Evolutionary conservation across 495 filamentous ascomycete genomes (phyloP), one percentile per base, ranked within the genome.

Genomic region (Margaritispora aquatica): DNA sequence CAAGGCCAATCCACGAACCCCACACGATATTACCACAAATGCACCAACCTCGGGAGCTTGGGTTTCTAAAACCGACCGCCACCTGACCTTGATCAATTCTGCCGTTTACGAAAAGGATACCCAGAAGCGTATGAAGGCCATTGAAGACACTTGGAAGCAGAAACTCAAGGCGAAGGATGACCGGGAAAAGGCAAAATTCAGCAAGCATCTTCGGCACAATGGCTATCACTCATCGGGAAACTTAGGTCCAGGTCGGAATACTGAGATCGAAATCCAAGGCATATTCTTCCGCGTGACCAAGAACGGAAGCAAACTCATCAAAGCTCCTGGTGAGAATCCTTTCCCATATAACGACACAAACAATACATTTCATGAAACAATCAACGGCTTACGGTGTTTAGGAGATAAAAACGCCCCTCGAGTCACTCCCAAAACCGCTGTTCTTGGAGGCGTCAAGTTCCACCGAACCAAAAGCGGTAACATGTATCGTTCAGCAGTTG

Each of bases 381-480:
- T 68, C 66, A 63, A 55, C 65, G 61, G 71, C 80, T 85, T 72
- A 85, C 75, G 59, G 51, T 48, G 41, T 68, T 50, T 63, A 88
- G 89, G 82, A 72, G 81, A 86, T 51, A 55, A 41, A n/a, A 87
- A 84, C 69, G 76, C 79, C 46, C 81, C 81, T 59, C 84, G 80
- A 57, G 76, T 79, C 22, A 96, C 92, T 5, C 93, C 93, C 0
- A 96, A 92, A 71, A 79, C 80, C 69, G 82, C 89, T 26, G 77
- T 76, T 3, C 75, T 97, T 61, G 90, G 84, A 27, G 92, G 92
- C 51, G 90, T 97, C 57, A 84, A 80, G 41, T 97, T 96, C 71
- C 81, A 90, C 61, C 82, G 93, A 56, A 96, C 89, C 72, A 96
- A 94, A 70, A 88, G 87, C 64, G 93, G 93, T 54, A 97, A 97